Evolutionary conservation across 2,329 filamentous ascomycete species (phyloP).

Genomic region (Pseudonectria buxi): DNA sequence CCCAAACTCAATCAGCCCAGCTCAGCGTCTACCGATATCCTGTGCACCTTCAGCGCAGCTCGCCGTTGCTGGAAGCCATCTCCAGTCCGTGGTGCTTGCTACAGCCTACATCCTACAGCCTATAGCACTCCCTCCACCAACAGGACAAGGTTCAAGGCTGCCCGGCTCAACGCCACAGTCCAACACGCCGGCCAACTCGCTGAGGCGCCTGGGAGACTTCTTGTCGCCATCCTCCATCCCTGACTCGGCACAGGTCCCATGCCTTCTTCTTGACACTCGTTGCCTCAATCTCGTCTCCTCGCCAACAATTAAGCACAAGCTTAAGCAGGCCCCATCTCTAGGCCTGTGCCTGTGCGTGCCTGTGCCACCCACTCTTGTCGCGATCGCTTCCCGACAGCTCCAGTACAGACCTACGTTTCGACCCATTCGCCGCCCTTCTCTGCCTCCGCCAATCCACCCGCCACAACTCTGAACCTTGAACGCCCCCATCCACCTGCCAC

Average conservation of each 20-base stretch:
- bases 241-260: constrained; percentile 2
- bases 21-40: too few relatives aligned
- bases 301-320: too few relatives aligned
- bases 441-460: background rate
- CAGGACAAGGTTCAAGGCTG: constrained; percentile 19
- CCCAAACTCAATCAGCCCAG: too few relatives aligned
- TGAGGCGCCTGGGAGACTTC: constrained; percentile 5
- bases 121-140: too few relatives aligned
- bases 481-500: background rate
- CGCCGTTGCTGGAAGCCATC: too few relatives aligned
- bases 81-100: too few relatives aligned
- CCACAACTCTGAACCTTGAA: background rate
- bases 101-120: background rate
- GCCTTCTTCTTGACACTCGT: background rate
- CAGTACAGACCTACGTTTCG: too few relatives aligned
- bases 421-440: too few relatives aligned
- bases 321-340: too few relatives aligned
- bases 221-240: background rate
- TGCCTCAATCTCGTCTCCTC: background rate
- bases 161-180: constrained; percentile 20
- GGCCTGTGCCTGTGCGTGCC: too few relatives aligned
- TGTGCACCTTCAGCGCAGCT: background rate
- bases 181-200: constrained; percentile 13
- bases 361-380: too few relatives aligned
- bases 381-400: too few relatives aligned